Conservation (phyloP, 2,329 filamentous ascomycete genomes). For the Xenoacremonium recifei region DNA sequence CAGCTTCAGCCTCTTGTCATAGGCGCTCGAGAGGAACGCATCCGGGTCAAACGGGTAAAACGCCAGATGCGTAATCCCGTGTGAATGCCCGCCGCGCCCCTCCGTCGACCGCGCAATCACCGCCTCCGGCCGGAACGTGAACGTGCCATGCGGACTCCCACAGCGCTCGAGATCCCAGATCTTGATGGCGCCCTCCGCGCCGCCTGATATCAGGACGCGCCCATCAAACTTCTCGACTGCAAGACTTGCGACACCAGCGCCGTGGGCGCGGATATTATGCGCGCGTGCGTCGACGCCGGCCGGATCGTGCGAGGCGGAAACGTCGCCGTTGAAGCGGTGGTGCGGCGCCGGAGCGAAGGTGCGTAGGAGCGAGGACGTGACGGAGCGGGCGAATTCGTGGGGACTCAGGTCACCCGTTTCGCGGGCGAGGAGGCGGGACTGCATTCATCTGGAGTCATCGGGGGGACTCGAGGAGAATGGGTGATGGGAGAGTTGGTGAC, state of each 20-base stretch:
- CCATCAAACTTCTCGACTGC: conserved; percentile 82
- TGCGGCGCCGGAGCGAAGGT: conserved; percentile 67
- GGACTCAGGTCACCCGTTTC: conserved; percentile 67
- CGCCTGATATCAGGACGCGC: conserved; percentile 74
- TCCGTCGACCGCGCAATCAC: conserved; percentile 44
- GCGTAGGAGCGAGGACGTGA: conserved; percentile 64
- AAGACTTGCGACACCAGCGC: conserved; percentile 75
- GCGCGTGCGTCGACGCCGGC: conserved; percentile 26
- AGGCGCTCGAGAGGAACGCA: conserved; percentile 75
- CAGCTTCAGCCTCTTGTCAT: conserved; percentile 74
- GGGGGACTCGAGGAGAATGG: neutral
- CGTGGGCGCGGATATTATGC: conserved; percentile 62
- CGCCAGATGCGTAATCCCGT: conserved; percentile 72
- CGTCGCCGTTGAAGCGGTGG: conserved; percentile 66
- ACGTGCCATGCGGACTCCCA: conserved; percentile 40
- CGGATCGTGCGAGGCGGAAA: conserved; percentile 10
- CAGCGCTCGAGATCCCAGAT: conserved; percentile 81
- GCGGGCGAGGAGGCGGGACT: conserved; percentile 77
- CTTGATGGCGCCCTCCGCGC: conserved; percentile 79
- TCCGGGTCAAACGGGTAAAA: conserved; percentile 78
- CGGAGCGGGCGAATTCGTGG: conserved; percentile 61
- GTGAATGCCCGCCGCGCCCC: conserved; percentile 50
- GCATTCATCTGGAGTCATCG: conserved; percentile 46
- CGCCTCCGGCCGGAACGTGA: conserved; percentile 54
- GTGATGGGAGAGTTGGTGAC: neutral